Conservation (phyloP, 2,329 filamentous ascomycete genomes). For the Xylariomycetidae sp. region DNA sequence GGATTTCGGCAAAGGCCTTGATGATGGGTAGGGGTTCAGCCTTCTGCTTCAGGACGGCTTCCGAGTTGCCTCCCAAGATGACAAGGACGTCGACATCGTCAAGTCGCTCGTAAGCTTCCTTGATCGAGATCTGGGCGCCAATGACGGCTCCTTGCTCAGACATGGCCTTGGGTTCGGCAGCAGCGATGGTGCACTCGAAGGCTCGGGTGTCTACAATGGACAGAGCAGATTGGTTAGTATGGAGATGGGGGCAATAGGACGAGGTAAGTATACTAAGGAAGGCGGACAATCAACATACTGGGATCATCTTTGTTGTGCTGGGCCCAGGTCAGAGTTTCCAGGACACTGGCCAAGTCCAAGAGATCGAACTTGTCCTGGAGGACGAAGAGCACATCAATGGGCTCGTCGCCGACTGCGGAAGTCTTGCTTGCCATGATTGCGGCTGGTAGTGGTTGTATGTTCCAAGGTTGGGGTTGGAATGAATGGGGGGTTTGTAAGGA, state of each 20-base stretch:
- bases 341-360: conserved; percentile 52
- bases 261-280: conserved; percentile 3
- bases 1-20: conserved; percentile 71
- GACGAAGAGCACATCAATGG: conserved; percentile 56
- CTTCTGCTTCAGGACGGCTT: conserved; percentile 62
- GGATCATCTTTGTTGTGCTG: conserved; percentile 50
- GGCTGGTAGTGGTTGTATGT: conserved; percentile 9
- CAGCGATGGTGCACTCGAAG: conserved; percentile 54
- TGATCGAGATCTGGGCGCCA: conserved; percentile 70
- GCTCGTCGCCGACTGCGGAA: conserved; percentile 55
- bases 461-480: no score
- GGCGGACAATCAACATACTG: conserved; percentile 34
- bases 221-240: background rate
- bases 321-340: conserved; percentile 47
- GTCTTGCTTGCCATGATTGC: conserved; percentile 51
- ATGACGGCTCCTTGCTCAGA: conserved; percentile 63
- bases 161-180: conserved; percentile 48
- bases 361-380: conserved; percentile 57
- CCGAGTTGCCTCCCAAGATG: conserved; percentile 66
- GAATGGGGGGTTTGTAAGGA: no score
- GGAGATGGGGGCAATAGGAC: background rate
- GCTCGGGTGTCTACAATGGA: conserved; percentile 44
- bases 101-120: conserved; percentile 70
- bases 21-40: conserved; percentile 67
- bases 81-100: conserved; percentile 76